Conservation (phyloP, 2,329 filamentous ascomycete genomes). For the Dothistroma septosporum region DNA sequence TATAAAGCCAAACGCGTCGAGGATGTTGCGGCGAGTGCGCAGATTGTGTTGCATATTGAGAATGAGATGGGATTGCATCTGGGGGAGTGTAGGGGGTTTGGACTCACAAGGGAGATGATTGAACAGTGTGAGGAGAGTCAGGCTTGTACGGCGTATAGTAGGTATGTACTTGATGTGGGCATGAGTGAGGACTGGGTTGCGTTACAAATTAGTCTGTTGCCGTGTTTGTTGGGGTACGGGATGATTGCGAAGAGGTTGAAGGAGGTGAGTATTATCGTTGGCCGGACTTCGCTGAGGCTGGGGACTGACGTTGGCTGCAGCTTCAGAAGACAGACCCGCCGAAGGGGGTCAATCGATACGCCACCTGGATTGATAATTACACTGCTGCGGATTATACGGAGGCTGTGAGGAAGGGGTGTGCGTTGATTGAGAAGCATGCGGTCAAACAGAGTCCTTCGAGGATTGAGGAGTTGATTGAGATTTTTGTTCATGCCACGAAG, state of each 20-base stretch:
- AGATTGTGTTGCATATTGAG: slow-evolving; percentile 71
- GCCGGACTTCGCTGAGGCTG: neutral
- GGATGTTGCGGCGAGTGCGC: slow-evolving; percentile 66
- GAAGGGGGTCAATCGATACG: slow-evolving; percentile 55
- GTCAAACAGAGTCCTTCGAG: slow-evolving; percentile 67
- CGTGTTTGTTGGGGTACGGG: slow-evolving; percentile 86
- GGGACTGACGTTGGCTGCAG: neutral
- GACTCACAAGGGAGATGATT: slow-evolving; percentile 69
- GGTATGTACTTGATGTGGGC: slow-evolving; percentile 82
- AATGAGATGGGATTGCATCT: slow-evolving; percentile 78
- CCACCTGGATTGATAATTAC: slow-evolving; percentile 90
- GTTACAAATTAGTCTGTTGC: slow-evolving; percentile 77
- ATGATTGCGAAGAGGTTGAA: slow-evolving; percentile 69
- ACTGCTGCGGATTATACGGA: slow-evolving; percentile 71
- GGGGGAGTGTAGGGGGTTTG: slow-evolving; percentile 76
- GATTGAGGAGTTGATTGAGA: slow-evolving; percentile 75
- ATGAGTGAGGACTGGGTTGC: slow-evolving; percentile 84
- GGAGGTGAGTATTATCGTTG: slow-evolving; percentile 39
- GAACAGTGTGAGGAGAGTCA: slow-evolving; percentile 66
- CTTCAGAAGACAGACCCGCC: slow-evolving; percentile 47
- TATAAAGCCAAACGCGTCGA: slow-evolving; percentile 76
- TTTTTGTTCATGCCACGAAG: slow-evolving; percentile 85
- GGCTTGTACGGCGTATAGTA: slow-evolving; percentile 77
- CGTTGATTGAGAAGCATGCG: slow-evolving; percentile 71
- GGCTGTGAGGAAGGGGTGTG: slow-evolving; percentile 66